A percentile compares a stretch with the other conserved stretches of the same genome.
phyloP scores from a whole-genome alignment of 495 filamentous ascomycete species.

The Penicillium subrubescens region DNA sequence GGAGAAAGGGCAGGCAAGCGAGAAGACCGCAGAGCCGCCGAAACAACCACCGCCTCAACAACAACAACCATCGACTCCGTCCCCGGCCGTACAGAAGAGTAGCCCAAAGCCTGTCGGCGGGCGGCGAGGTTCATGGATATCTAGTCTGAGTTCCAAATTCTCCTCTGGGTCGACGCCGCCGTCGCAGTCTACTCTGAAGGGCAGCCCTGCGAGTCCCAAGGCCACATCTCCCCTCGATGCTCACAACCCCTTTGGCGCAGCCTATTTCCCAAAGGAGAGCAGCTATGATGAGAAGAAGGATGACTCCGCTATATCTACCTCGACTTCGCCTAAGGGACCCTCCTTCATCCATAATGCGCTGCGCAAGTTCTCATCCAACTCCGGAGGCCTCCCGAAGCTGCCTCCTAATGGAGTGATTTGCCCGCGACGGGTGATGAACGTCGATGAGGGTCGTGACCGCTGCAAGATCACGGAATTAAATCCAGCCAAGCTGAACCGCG shows the following conservation, averaged over 20 bases:
- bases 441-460: conserved; percentile 76
- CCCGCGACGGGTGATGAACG: conserved; percentile 79
- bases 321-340: conserved; percentile 66
- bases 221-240: conserved; percentile 43
- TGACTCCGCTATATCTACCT: conserved; percentile 61
- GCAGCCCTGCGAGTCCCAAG: conserved; percentile 45
- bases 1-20: conserved; percentile 22
- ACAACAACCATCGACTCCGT: conserved; percentile 21
- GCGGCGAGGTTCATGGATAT: conserved; percentile 85
- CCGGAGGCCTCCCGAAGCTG: conserved; percentile 50
- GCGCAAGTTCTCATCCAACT: conserved; percentile 74
- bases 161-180: conserved; percentile 63
- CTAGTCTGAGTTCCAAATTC: conserved; percentile 90
- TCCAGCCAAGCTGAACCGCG: conserved; percentile 76
- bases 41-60: conserved; percentile 22
- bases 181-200: conserved; percentile 46
- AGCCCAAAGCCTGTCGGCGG: conserved; percentile 45
- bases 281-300: conserved; percentile 43
- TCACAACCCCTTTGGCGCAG: conserved; percentile 51
- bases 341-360: conserved; percentile 82
- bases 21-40: conserved; percentile 24
- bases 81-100: conserved; percentile 33
- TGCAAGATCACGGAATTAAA: conserved; percentile 79
- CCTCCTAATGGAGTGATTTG: conserved; percentile 59
- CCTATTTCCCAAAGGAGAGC: conserved; percentile 60